A percentile compares a stretch with the other conserved stretches of the same genome.
Evolutionary conservation across 306 rosid genomes (phyloP).

Genomic region (Canavalia ensiformis): DNA sequence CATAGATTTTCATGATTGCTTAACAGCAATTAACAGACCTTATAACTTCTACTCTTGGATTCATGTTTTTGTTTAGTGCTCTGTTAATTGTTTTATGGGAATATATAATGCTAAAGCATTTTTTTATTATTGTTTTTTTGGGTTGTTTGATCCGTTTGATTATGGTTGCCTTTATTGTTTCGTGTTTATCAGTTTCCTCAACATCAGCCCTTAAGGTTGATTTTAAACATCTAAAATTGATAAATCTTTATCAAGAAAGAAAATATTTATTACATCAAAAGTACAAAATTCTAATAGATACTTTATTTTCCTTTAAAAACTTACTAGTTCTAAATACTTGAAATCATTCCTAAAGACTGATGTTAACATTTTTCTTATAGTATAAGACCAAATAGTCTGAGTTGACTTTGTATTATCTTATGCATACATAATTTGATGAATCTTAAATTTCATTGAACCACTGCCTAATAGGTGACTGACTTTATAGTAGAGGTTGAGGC

Average conservation of each 20-base stretch:
- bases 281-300: no score
- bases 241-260: no score
- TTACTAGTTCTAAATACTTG: no score
- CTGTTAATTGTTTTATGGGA: slow-evolving; percentile 27
- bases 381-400: slow-evolving; percentile 1
- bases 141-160: slow-evolving; percentile 14
- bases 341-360: no score
- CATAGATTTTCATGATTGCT: not conserved
- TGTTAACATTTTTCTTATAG: no score
- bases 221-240: no score
- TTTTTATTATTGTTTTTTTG: slow-evolving; percentile 6
- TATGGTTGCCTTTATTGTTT: not conserved
- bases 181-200: no score
- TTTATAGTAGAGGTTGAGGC: not conserved
- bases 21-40: not conserved
- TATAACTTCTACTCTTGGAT: slow-evolving; percentile 5
- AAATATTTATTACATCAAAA: no score
- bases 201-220: no score
- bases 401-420: slow-evolving; percentile 25
- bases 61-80: not conserved
- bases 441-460: slow-evolving; percentile 15
- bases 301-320: no score
- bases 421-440: not conserved
- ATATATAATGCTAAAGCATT: slow-evolving; percentile 14
- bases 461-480: slow-evolving; percentile 8